Evolutionary conservation across 31 red algal species (phyloP).

Genomic region (Asparagopsis taxiformis): DNA sequence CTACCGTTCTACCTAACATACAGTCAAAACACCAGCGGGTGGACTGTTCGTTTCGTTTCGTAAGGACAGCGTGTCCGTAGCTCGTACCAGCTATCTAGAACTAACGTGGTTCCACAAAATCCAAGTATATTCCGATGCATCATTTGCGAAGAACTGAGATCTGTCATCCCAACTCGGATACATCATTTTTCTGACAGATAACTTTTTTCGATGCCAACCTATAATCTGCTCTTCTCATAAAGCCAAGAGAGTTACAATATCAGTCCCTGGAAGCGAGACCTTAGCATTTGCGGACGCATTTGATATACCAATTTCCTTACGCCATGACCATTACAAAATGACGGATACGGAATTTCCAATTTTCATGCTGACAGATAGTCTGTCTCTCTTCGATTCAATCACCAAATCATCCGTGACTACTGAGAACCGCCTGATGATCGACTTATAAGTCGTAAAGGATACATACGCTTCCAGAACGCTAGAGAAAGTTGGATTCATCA

Average conservation of each 20-base stretch:
- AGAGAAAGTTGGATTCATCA: background rate
- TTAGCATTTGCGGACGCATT: background rate
- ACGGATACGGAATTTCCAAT: background rate
- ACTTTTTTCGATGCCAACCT: background rate
- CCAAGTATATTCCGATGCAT: background rate
- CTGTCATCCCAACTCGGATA: background rate
- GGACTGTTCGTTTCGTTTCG: too few relatives aligned
- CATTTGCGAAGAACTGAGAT: background rate
- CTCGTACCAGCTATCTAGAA: too few relatives aligned
- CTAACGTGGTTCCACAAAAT: too few relatives aligned
- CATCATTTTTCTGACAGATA: slow-evolving; percentile 6
- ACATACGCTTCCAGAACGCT: background rate
- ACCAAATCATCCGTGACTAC: background rate
- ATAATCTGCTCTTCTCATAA: background rate
- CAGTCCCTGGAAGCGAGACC: background rate
- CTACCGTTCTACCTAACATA: too few relatives aligned
- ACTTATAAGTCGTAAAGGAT: background rate
- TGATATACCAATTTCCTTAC: background rate
- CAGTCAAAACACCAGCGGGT: too few relatives aligned
- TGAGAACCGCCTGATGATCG: slow-evolving; percentile 14
- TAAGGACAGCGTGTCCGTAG: too few relatives aligned
- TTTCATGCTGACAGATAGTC: background rate
- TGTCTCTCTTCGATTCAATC: background rate
- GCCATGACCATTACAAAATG: background rate
- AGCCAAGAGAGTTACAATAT: background rate